phyloP scores from a whole-genome alignment of 345 rosid species.

The Linum tenue region DNA sequence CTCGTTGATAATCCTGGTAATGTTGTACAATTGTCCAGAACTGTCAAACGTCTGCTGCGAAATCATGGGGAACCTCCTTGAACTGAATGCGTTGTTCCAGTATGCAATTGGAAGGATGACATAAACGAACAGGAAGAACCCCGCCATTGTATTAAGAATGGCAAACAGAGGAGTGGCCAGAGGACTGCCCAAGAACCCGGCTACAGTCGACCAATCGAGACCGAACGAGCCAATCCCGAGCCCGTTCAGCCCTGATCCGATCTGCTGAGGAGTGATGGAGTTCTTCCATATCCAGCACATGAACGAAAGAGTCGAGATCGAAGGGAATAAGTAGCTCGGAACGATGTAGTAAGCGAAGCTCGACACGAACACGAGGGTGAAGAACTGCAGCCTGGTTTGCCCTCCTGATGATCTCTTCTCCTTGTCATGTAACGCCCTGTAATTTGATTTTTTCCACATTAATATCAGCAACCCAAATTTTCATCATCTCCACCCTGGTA shows the following conservation, averaged over 20 bases:
- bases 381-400: conserved; percentile 1
- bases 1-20: neutral
- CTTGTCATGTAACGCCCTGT: conserved; percentile 3
- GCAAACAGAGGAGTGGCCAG: neutral
- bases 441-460: neutral
- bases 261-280: neutral
- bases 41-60: neutral
- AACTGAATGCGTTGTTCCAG: neutral
- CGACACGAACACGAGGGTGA: neutral
- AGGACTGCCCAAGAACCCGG: neutral
- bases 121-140: neutral
- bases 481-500: neutral
- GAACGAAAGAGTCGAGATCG: conserved; percentile 21
- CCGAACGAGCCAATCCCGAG: neutral
- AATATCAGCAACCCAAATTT: neutral
- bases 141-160: neutral
- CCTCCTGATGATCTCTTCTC: neutral
- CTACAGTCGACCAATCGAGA: neutral
- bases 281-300: conserved; percentile 1
- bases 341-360: conserved; percentile 4
- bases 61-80: neutral
- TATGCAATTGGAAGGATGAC: neutral
- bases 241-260: neutral
- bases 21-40: neutral
- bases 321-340: conserved; percentile 28